Base-by-base conservation (phyloP, 352 stramenopile genomes). In the Phytophthora tubulina region DNA sequence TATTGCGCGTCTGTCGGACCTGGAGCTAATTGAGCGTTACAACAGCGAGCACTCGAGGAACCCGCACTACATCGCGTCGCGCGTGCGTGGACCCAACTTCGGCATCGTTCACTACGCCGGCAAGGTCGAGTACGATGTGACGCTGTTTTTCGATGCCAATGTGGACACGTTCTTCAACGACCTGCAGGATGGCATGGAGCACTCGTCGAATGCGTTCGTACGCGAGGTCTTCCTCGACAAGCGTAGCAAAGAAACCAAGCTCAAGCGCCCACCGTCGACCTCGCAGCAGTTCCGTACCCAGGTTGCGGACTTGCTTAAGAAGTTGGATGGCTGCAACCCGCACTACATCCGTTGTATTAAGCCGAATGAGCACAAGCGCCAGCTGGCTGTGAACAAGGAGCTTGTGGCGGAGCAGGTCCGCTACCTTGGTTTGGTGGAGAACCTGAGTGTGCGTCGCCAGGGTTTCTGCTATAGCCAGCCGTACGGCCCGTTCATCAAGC, bases 301-400 rank as follows among this genome's bases (percentile, higher is more conserved):
- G 48, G 90, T 96, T 49, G 70, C 81, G 15, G 86, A 88, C 53
- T 73, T 98, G 52, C 78, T 98, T 4, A 89, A 86, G 69, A 90
- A 93, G 64, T 75, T 98, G 33, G 89, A 95, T 58, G 84, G 82
- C 14, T 97, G 92, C 70, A 90, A 96, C 69, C 93, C 91, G 30
- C 88, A 97, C 74, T 97, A 97, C 79, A 95, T 97, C 36, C 90
- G 91, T 49, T 97, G 90, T 69, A 97, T 97, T 67, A 97, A 97
- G 70, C 86, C 90, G 2, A 97, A 97, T 63, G 89, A 97, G 50
- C 79, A 93, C 33, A 97, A 97, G 74, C 61, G 75, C n/a, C 82
- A 88, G n/a, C 70, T 92, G 21, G 67, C 76, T 33, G 82, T 91
- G 36, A 84, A 95, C 70, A 82, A 86, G 55, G 77, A 79, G 48